Conservation (phyloP, 495 filamentous ascomycete species). For the Monascus purpureus region DNA sequence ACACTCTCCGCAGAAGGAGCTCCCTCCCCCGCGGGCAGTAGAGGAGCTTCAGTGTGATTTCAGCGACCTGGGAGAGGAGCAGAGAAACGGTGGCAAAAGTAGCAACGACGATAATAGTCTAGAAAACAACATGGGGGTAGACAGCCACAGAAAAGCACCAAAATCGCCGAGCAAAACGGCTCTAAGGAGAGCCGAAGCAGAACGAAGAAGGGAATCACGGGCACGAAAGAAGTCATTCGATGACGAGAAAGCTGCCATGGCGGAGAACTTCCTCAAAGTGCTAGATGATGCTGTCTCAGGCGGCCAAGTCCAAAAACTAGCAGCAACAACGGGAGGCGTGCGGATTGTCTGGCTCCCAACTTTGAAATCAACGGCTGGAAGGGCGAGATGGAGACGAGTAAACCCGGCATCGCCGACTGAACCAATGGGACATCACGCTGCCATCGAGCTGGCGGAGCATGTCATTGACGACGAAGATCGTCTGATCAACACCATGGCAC, state of each 20-base stretch:
- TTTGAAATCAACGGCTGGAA: slow-evolving; percentile 74
- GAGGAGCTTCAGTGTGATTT: slow-evolving; percentile 19
- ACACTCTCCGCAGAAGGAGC: slow-evolving; percentile 53
- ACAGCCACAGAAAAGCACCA: slow-evolving; percentile 4
- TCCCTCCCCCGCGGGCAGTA: slow-evolving; percentile 4
- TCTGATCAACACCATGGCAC: slow-evolving; percentile 73
- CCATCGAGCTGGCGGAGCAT: slow-evolving; percentile 77
- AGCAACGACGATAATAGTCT: slow-evolving; percentile 2
- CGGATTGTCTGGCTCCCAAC: slow-evolving; percentile 72
- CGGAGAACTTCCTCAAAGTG: slow-evolving; percentile 52
- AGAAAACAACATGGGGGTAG: background rate
- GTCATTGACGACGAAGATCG: slow-evolving; percentile 67
- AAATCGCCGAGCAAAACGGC: slow-evolving; percentile 31
- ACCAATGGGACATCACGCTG: slow-evolving; percentile 47
- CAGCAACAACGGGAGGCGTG: slow-evolving; percentile 59
- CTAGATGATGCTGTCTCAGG: slow-evolving; percentile 55
- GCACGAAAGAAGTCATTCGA: slow-evolving; percentile 51
- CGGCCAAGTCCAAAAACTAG: slow-evolving; percentile 44
- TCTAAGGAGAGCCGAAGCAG: slow-evolving; percentile 27
- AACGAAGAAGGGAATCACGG: slow-evolving; percentile 26
- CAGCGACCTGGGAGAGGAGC: slow-evolving; percentile 15
- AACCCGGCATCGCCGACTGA: slow-evolving; percentile 10
- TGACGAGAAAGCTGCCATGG: slow-evolving; percentile 47
- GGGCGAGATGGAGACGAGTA: slow-evolving; percentile 67
- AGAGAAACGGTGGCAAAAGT: background rate